These are phyloP conservation scores for Nakazawaea wyomingensis DNA, from an alignment of 805 yeast genomes.

Conservation along the genomic window DNA sequence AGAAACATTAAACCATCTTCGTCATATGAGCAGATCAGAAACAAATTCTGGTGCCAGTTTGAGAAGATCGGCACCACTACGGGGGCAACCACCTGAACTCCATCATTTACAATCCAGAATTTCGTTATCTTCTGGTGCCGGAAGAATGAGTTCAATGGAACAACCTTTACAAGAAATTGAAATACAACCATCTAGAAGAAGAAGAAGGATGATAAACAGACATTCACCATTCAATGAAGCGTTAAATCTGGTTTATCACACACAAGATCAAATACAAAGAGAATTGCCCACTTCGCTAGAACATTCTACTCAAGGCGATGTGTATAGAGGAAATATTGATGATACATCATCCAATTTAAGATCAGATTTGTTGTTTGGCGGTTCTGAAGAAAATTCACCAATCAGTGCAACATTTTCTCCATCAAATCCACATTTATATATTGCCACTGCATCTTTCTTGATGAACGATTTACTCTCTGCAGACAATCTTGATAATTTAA, in stretches of 20 bases:
- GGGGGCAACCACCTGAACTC: neutral
- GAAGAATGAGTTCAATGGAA: neutral
- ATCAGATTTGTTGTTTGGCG: too few relatives aligned
- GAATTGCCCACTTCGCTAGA: too few relatives aligned
- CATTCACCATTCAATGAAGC: too few relatives aligned
- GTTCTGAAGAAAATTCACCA: too few relatives aligned
- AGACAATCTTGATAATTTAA: neutral
- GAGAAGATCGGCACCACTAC: slow-evolving; percentile 1
- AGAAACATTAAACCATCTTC: neutral
- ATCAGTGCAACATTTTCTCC: neutral
- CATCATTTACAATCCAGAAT: neutral
- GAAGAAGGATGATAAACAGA: too few relatives aligned
- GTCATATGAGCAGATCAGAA: neutral
- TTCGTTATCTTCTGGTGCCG: too few relatives aligned
- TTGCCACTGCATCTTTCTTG: neutral
- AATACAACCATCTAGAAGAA: too few relatives aligned
- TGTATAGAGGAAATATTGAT: too few relatives aligned
- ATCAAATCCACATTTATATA: neutral
- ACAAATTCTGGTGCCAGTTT: neutral
- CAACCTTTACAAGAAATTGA: neutral
- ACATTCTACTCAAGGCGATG: too few relatives aligned
- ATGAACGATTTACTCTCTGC: neutral
- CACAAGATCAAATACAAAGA: too few relatives aligned
- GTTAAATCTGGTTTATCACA: too few relatives aligned
- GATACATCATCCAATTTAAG: too few relatives aligned